Percentiles rank a stretch among this genome's conserved stretches.
Conservation (phyloP, 1,284 basidiomycete genomes). For the Leccinum huronense region DNA sequence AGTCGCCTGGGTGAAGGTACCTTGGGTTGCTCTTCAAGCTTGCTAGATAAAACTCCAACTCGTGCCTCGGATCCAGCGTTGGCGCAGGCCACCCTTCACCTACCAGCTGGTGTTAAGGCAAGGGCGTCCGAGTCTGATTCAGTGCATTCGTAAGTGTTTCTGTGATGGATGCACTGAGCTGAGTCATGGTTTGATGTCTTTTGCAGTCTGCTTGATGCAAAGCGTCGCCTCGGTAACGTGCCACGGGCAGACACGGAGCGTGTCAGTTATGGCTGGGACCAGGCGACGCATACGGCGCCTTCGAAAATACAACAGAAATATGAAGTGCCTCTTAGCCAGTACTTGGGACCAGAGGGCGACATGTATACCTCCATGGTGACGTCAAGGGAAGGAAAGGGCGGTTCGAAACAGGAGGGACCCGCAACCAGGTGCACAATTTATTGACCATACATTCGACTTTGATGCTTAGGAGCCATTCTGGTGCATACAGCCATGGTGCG, state of each 20-base stretch:
- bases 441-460: neutral
- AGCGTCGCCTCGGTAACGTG: neutral
- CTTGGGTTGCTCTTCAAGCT: neutral
- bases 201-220: conserved; percentile 7
- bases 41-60: neutral
- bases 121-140: neutral
- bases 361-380: neutral
- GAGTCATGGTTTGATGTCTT: conserved; percentile 5
- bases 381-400: neutral
- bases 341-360: conserved; percentile 7
- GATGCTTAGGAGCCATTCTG: conserved; percentile 12
- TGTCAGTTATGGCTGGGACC: conserved; percentile 12
- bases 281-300: neutral
- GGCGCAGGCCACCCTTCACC: neutral
- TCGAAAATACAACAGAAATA: conserved; percentile 12
- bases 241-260: neutral
- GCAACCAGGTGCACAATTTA: conserved; percentile 13
- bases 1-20: neutral
- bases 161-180: neutral
- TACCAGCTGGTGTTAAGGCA: neutral
- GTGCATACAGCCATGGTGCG: neutral
- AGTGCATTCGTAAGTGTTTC: conserved; percentile 12
- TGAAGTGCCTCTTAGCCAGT: conserved; percentile 22
- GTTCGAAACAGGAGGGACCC: neutral
- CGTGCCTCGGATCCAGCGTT: neutral